Base-by-base conservation (phyloP, 2,329 filamentous ascomycete species). In the Tolypocladium pustulatum region DNA sequence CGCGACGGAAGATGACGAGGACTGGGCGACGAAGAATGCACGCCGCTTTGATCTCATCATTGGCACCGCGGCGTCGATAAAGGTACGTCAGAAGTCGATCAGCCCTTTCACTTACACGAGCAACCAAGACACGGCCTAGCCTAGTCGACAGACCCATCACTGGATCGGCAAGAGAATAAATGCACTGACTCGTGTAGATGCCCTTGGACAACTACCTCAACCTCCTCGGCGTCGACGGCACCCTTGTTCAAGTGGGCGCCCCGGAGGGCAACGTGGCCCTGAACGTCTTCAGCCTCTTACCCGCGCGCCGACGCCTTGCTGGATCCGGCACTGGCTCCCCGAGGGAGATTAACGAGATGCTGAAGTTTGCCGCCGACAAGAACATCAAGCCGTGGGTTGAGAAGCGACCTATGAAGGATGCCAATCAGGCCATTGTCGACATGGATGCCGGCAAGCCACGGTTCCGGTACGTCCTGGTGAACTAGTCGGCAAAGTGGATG, bases 211-310 rank as follows among this genome's bases (percentile, higher is more conserved):
- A 81, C 54, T 90, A 89, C 70, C 72, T 90, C 59, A 68, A 74
- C 32, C 74, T 89, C 15, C 74, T 90, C 32, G 75, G 78, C 60
- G 70, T 77, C 2, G 78, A 83, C 55, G 86, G 87, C 17, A 78
- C 78, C 4, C 83, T 88, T 64, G 80, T 89, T 52, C 84, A 88
- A 68, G 78, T 90, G 52, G 86, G 86, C 58, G 65, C 56, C 43
- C 66, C 67, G 22, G 67, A 67, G 32, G 63, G 59, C 6, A 57
- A 53, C 1, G 49, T 67, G n/a, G 37, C 58, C 2, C 3, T 69
- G 4, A 5, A 38, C 3, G 30, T 62, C 3, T 81, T 79, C 61
- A 71, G 77, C 25, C 68, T 89, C 63, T 83, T 87, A 53, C 71
- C 69, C 51, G 84, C 83, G 64, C 78, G 80, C 10, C 69, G 76